Base-by-base conservation (phyloP, 768 basidiomycete genomes). In the Galerina sulciceps region DNA sequence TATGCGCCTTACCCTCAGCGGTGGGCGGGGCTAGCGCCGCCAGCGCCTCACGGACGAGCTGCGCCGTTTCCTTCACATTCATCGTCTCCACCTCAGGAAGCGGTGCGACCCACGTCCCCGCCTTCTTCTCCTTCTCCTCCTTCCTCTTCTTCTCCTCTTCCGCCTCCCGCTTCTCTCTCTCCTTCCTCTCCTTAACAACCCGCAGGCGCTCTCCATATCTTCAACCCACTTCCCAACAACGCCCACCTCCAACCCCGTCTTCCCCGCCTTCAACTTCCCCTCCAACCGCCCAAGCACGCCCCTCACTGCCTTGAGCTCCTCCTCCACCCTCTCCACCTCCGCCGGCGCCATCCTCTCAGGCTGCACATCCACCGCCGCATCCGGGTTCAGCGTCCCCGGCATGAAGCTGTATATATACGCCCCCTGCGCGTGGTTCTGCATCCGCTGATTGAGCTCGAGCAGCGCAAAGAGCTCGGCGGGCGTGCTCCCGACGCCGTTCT, bases 401-500 rank as follows among this genome's bases (percentile, higher is more conserved):
- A 35, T 20, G 15, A 50, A 55, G 2, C 2, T 10, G 14, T 44
- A 48, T 15, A 48, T 35, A 9, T 43, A 53, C 14, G 53, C 44
- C 11, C 3, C 15, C 31, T 51, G 48, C 4, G 43, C n/a, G 47
- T 57, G 61, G 0, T 34, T 26, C 4, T n/a, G 10, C 10, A 73
- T 63, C 4, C 69, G 65, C n/a, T 60, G 11, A 15, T 69, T 57
- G 6, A 75, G 63, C 37, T 75, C 70, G 43, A 68, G 62, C 1
- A 77, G 68, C 1, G 46, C 54, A 1, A 70, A 69, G 40, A 78
- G 74, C 53, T 82, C 82, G 10, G 77, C 54, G 1, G 77, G 71
- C 1, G 77, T 78, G 53, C 79, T 73, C 2, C 81, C 82, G 14
- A 82, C 79, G 17, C 76, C 78, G 58, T 87, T 81, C 66, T 88